These are phyloP conservation scores for Mortierella sp. DNA, from an alignment of 371 early-diverging fungal genomes.

Conservation along the genomic window DNA sequence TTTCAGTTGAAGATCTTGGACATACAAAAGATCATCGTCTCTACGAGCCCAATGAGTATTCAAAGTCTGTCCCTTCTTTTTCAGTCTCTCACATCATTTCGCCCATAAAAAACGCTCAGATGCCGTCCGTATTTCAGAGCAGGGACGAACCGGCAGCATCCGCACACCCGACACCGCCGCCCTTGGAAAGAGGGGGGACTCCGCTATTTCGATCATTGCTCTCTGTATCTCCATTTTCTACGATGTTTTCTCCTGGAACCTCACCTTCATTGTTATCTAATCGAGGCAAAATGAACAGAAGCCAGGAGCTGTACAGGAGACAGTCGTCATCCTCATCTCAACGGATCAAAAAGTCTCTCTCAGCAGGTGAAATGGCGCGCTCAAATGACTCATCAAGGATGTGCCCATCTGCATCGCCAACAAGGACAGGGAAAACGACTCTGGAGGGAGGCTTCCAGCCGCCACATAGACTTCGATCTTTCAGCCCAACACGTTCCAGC, in stretches of 20 bases:
- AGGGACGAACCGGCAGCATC: background rate
- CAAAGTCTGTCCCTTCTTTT: slow-evolving; percentile 44
- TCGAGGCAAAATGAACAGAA: slow-evolving; percentile 6
- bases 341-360: slow-evolving; percentile 3
- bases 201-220: slow-evolving; percentile 67
- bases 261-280: background rate
- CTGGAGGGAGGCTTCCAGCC: background rate
- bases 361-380: slow-evolving; percentile 1
- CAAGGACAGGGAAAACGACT: background rate
- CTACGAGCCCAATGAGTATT: slow-evolving; percentile 42
- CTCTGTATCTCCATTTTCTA: slow-evolving; percentile 63
- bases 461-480: slow-evolving; percentile 16
- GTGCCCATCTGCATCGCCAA: background rate
- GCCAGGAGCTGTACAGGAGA: background rate
- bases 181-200: slow-evolving; percentile 23
- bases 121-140: background rate
- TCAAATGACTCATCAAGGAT: slow-evolving; percentile 1
- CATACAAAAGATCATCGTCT: slow-evolving; percentile 14
- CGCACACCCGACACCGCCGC: slow-evolving; percentile 7
- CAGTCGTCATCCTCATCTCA: slow-evolving; percentile 4
- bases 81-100: slow-evolving; percentile 14
- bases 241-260: slow-evolving; percentile 47
- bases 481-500: slow-evolving; percentile 17
- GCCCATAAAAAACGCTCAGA: slow-evolving; percentile 10
- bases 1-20: slow-evolving; percentile 26